Conservation (phyloP, 805 yeast genomes). For the Candida sithepensis region DNA sequence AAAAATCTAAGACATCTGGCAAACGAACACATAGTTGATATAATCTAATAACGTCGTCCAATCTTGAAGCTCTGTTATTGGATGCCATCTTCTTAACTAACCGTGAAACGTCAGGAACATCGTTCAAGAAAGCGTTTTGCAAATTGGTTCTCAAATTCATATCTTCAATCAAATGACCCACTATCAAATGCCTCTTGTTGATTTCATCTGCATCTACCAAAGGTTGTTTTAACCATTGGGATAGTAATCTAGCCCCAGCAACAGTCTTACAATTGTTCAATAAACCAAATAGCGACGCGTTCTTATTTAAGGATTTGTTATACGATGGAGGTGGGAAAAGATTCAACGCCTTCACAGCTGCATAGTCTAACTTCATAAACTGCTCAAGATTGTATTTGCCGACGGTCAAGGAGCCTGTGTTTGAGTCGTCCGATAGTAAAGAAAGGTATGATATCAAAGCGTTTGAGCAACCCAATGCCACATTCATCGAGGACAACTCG, state of each 20-base stretch:
- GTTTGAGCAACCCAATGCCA: constrained; percentile 59
- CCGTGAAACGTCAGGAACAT: constrained; percentile 81
- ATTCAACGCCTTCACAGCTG: constrained; percentile 86
- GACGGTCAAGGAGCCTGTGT: constrained; percentile 52
- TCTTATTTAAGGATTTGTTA: constrained; percentile 40
- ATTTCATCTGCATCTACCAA: constrained; percentile 63
- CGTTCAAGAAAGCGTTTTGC: constrained; percentile 61
- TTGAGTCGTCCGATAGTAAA: constrained; percentile 52
- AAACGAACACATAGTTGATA: constrained; percentile 74
- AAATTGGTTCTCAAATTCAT: constrained; percentile 60
- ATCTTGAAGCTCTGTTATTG: constrained; percentile 43
- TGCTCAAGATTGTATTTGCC: constrained; percentile 69
- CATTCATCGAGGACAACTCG: constrained; percentile 44
- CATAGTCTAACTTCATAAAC: constrained; percentile 85
- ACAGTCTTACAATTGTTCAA: constrained; percentile 84
- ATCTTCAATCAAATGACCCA: constrained; percentile 70
- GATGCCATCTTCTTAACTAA: constrained; percentile 63
- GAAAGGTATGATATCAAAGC: constrained; percentile 70
- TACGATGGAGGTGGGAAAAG: constrained; percentile 62
- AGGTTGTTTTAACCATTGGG: constrained; percentile 97
- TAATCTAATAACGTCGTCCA: constrained; percentile 87
- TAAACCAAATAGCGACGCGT: constrained; percentile 68
- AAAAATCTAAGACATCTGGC: constrained; percentile 60
- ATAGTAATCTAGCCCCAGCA: constrained; percentile 83
- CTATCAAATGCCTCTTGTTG: constrained; percentile 65